A percentile compares a stretch with the other conserved stretches of the same genome.
These are phyloP conservation scores for Didymellaceae sp. DNA, from an alignment of 2,329 filamentous ascomycete genomes.

Conservation along the genomic window DNA sequence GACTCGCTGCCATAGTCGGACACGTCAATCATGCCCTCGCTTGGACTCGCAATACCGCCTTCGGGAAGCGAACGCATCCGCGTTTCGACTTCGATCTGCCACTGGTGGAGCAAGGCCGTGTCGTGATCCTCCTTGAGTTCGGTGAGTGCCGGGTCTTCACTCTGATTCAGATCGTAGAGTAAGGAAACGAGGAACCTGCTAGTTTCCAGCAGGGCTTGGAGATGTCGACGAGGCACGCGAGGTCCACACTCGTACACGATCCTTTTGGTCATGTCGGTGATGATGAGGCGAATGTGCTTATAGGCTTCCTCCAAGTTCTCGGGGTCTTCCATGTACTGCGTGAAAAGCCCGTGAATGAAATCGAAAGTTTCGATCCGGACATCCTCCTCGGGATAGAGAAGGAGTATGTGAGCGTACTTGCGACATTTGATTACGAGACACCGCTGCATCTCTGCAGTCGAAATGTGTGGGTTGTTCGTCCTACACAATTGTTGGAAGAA, in stretches of 20 bases:
- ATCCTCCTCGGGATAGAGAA: constrained; percentile 38
- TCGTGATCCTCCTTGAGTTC: constrained; percentile 32
- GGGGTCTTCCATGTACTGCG: constrained; percentile 7
- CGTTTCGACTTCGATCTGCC: constrained; percentile 31
- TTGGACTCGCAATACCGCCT: constrained; percentile 39
- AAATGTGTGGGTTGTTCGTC: background rate
- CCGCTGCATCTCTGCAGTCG: constrained; percentile 27
- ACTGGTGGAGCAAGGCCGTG: constrained; percentile 30
- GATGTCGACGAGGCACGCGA: constrained; percentile 29
- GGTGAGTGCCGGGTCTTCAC: constrained; percentile 29
- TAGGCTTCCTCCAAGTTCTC: constrained; percentile 21
- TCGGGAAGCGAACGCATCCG: constrained; percentile 37
- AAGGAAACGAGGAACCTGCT: constrained; percentile 28
- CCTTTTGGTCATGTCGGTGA: constrained; percentile 12
- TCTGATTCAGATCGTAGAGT: constrained; percentile 27
- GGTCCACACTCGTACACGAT: constrained; percentile 35
- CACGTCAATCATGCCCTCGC: constrained; percentile 39
- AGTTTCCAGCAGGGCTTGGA: constrained; percentile 34
- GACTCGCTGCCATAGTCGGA: constrained; percentile 49
- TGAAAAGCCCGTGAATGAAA: constrained; percentile 35
- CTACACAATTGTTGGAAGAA: constrained; percentile 29
- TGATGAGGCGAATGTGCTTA: background rate
- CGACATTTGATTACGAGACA: constrained; percentile 25
- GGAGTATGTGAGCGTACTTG: constrained; percentile 30
- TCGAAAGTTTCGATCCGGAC: constrained; percentile 33